These are phyloP conservation scores for Penstemon davidsonii DNA, from an alignment of 257 asterid genomes.

Conservation along the genomic window DNA sequence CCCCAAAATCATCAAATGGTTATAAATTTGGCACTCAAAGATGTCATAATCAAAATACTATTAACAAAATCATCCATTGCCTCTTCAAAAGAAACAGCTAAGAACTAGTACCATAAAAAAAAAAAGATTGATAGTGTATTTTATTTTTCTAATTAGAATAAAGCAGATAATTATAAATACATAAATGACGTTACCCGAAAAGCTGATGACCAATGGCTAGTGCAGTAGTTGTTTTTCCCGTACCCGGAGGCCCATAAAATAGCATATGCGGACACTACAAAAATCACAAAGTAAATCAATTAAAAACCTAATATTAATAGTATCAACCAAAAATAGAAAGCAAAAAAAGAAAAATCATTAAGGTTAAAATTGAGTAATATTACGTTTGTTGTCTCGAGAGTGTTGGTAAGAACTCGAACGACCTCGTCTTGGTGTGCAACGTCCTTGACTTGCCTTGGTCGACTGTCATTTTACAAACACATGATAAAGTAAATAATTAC, in stretches of 20 bases:
- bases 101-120: not conserved
- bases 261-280: slow-evolving; percentile 92
- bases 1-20: slow-evolving; percentile 9
- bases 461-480: slow-evolving; percentile 46
- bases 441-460: slow-evolving; percentile 95
- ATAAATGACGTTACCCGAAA: slow-evolving; percentile 57
- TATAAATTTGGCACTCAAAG: not conserved
- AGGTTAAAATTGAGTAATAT: slow-evolving; percentile 7
- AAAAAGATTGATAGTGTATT: too few relatives aligned
- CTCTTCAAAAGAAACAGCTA: not conserved
- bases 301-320: not conserved
- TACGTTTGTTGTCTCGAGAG: slow-evolving; percentile 92
- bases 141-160: too few relatives aligned
- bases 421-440: slow-evolving; percentile 98
- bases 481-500: not conserved
- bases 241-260: slow-evolving; percentile 97
- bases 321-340: not conserved
- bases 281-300: not conserved
- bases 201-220: slow-evolving; percentile 96
- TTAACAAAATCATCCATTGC: not conserved
- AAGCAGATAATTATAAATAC: not conserved
- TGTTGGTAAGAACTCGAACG: slow-evolving; percentile 93
- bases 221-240: slow-evolving; percentile 96
- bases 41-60: too few relatives aligned
- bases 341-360: not conserved